phyloP scores from a whole-genome alignment of 306 rosid genomes.

The Arachis hypogaea region DNA sequence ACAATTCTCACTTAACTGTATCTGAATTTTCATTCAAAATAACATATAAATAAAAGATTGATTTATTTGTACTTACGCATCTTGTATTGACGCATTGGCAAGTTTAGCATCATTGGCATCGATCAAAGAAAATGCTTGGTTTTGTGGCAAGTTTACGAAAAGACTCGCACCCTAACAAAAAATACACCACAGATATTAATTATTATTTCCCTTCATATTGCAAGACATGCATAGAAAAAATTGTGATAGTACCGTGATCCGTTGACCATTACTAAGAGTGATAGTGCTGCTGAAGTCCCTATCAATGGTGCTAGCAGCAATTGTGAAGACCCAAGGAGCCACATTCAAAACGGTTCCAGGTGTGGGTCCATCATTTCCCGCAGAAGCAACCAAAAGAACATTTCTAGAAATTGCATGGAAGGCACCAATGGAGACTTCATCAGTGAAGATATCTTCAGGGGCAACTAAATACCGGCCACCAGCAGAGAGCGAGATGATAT shows the following conservation, averaged over 20 bases:
- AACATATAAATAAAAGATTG: no score
- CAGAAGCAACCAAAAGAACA: background rate
- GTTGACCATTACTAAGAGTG: background rate
- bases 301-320: background rate
- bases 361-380: background rate
- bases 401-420: background rate
- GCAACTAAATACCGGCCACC: background rate
- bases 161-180: conserved; percentile 52
- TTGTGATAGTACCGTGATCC: no score
- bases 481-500: background rate
- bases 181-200: background rate
- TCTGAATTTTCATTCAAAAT: no score
- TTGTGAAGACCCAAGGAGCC: background rate
- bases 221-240: no score
- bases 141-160: conserved; percentile 28
- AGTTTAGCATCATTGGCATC: conserved; percentile 39
- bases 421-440: background rate
- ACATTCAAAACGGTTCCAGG: background rate
- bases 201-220: no score
- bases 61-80: conserved; percentile 43
- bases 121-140: conserved; percentile 44
- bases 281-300: background rate
- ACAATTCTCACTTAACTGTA: background rate
- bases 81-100: background rate
- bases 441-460: background rate